Percentiles rank a stretch among this genome's conserved stretches.
These are phyloP conservation scores for Colletotrichum tanaceti DNA, from an alignment of 2,329 filamentous ascomycete genomes.

Conservation along the genomic window DNA sequence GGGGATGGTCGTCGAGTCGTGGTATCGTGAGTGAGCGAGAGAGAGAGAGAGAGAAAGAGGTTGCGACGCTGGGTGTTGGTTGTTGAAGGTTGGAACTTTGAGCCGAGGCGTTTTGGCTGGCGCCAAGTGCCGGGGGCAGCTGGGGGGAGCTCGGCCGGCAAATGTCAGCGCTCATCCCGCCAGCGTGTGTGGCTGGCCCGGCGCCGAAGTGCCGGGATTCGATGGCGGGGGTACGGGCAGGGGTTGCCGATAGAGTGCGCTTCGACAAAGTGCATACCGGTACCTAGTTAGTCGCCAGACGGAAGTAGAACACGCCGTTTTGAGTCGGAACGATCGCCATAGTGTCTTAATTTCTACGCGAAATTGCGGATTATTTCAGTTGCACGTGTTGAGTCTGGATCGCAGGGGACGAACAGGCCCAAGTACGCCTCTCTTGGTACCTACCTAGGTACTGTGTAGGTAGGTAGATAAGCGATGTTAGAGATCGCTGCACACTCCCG, in stretches of 20 bases:
- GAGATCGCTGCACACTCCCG: neutral
- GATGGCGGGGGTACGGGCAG: conserved; percentile 9
- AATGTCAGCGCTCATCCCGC: conserved; percentile 13
- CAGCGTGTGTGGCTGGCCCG: conserved; percentile 23
- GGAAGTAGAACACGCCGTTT: neutral
- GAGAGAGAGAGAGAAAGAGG: neutral
- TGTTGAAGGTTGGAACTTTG: conserved; percentile 18
- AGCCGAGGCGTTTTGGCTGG: conserved; percentile 35
- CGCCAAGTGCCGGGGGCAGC: conserved; percentile 19
- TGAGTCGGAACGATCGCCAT: too few species aligned
- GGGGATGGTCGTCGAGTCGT: neutral
- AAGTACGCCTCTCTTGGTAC: too few species aligned
- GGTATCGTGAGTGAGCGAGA: conserved; percentile 3
- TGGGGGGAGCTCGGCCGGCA: conserved; percentile 32
- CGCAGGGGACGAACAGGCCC: too few species aligned
- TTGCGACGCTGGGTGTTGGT: conserved; percentile 13
- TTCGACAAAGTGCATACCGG: too few species aligned
- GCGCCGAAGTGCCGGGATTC: conserved; percentile 27
- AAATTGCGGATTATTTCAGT: too few species aligned
- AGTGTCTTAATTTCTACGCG: neutral
- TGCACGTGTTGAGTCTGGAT: neutral
- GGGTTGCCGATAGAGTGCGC: neutral
- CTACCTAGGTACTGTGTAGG: too few species aligned
- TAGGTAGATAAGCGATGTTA: conserved; percentile 19
- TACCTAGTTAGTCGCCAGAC: too few species aligned